Evolutionary conservation across 2,329 filamentous ascomycete species (phyloP).

Genomic region (Sphaceloma murrayae): DNA sequence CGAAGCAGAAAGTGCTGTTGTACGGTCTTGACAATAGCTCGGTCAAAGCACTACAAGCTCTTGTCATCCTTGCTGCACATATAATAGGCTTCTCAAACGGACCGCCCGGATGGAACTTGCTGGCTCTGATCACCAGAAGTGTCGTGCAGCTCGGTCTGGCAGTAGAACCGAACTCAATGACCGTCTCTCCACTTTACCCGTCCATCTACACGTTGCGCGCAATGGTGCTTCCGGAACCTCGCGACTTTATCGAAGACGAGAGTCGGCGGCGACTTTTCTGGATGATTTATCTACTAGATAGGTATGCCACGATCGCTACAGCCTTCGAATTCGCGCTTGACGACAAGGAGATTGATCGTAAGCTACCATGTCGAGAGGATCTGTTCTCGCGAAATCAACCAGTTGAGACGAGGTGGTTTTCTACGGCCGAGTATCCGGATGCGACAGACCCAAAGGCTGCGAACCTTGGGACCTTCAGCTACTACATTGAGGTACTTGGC

Average conservation of each 20-base stretch:
- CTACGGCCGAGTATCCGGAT: constrained; percentile 32
- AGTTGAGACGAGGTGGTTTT: constrained; percentile 79
- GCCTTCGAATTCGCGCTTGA: constrained; percentile 86
- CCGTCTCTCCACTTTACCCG: constrained; percentile 66
- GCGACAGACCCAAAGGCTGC: constrained; percentile 58
- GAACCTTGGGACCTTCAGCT: constrained; percentile 77
- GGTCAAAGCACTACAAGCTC: constrained; percentile 74
- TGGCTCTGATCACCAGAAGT: constrained; percentile 78
- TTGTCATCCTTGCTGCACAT: constrained; percentile 79
- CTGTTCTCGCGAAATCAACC: constrained; percentile 74
- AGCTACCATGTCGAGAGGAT: constrained; percentile 77
- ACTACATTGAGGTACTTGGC: constrained; percentile 81
- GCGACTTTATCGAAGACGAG: constrained; percentile 83
- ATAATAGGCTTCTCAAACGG: constrained; percentile 80
- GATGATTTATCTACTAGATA: constrained; percentile 86
- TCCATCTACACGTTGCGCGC: constrained; percentile 85
- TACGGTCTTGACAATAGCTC: constrained; percentile 86
- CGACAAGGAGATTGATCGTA: constrained; percentile 81
- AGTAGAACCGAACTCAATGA: constrained; percentile 70
- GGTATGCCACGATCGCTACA: constrained; percentile 82
- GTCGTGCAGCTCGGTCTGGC: constrained; percentile 81
- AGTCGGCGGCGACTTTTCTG: constrained; percentile 76
- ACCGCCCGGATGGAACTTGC: constrained; percentile 82
- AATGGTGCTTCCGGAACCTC: constrained; percentile 72
- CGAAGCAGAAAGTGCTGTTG: constrained; percentile 76